Base-by-base conservation (phyloP, 2,329 filamentous ascomycete species). In the Colletotrichum lentis region DNA sequence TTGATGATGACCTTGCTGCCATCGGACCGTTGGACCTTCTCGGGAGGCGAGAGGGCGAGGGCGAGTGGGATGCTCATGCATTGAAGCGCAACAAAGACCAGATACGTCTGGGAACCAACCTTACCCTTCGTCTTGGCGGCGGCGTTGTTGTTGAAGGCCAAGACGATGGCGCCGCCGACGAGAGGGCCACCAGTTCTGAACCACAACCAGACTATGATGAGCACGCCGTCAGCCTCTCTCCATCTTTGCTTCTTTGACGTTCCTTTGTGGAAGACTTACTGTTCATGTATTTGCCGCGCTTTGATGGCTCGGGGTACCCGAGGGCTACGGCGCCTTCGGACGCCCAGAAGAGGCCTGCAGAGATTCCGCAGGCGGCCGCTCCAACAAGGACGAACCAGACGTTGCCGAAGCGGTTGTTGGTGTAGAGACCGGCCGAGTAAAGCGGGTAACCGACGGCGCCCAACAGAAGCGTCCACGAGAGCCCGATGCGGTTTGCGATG, bases 351-450 rank as follows among this genome's bases (percentile, higher is more conserved):
- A 85, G 74, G 1, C 82, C 83, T 0, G 83, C 83, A 1, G 79
- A 81, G 27, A 84, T 72, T 37, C 83, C 83, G 72, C 83, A 85
- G 3, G 79, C 75, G 1, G 80, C 82, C 3, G 83, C 80, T 20
- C 83, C 83, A 5, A 85, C 73, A 0, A 84, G 76, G 1, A 85
- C 82, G 37, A 85, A 80, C 84, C 83, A 86, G 16, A 78, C 81
- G 56, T 83, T 85, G 6, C 84, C 84, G 70, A 78, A 84, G 4
- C 81, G 77, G 72, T 84, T 84, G 71, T 84, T 84, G 57, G 78
- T 79, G 71, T 85, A 85, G 0, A 86, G 74, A 2, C 80, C 81
- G 8, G 82, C 82, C 2, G 75, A 74, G 68, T 85, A 85, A 24
- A 84, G 64, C 0, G 82, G 81, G 69, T 84, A 85, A 2, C 83